phyloP scores from a whole-genome alignment of 2,329 filamentous ascomycete species.

The Cercospora beticola region DNA sequence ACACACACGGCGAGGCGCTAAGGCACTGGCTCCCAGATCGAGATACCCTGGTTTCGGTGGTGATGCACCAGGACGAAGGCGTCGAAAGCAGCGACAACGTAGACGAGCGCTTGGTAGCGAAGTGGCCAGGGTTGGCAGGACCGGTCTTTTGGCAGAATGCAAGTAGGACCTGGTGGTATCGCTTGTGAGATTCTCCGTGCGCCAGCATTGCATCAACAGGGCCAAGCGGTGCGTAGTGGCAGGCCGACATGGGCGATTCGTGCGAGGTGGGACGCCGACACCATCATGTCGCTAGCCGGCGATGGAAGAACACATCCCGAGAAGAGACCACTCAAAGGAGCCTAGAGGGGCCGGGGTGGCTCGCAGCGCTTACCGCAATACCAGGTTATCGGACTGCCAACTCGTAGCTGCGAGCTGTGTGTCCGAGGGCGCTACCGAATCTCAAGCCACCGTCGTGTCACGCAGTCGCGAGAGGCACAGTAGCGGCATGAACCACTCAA shows the following conservation, averaged over 20 bases:
- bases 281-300: constrained; percentile 20
- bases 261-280: constrained; percentile 21
- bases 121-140: constrained; percentile 20
- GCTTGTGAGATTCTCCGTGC: constrained; percentile 22
- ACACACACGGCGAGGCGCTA: constrained; percentile 25
- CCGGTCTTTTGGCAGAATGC: constrained; percentile 18
- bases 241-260: constrained; percentile 15
- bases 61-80: constrained; percentile 29
- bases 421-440: neutral
- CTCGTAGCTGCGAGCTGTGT: constrained; percentile 19
- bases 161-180: constrained; percentile 14
- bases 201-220: constrained; percentile 13
- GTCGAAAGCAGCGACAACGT: constrained; percentile 20
- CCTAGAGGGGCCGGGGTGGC: constrained; percentile 16
- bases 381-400: constrained; percentile 26
- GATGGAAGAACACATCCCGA: constrained; percentile 16
- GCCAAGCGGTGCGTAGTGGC: constrained; percentile 12
- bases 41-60: constrained; percentile 28
- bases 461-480: neutral
- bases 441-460: neutral
- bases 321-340: constrained; percentile 13
- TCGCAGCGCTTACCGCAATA: constrained; percentile 23
- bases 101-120: constrained; percentile 28
- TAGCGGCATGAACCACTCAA: constrained; percentile 20
- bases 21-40: constrained; percentile 25